These are phyloP conservation scores for Penicillium brasilianum DNA, from an alignment of 2,329 filamentous ascomycete species.

Conservation along the genomic window DNA sequence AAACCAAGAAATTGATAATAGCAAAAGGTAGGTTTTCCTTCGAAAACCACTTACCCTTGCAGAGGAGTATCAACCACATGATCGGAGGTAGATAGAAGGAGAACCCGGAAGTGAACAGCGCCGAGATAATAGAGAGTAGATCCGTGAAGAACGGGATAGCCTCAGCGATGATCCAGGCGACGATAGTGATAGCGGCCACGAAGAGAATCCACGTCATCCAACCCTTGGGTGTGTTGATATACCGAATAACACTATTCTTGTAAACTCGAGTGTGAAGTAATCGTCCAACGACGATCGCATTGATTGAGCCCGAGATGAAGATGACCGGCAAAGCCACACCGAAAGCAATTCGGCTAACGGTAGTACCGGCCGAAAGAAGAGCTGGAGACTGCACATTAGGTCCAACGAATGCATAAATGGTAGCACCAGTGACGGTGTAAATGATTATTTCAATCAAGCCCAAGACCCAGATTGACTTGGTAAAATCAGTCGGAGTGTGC, in stretches of 20 bases:
- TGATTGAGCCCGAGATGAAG: slow-evolving; percentile 30
- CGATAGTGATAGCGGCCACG: slow-evolving; percentile 64
- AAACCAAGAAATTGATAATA: slow-evolving; percentile 70
- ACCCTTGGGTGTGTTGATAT: slow-evolving; percentile 35
- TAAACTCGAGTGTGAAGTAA: slow-evolving; percentile 37
- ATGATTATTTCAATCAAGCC: slow-evolving; percentile 37
- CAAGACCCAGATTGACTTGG: slow-evolving; percentile 45
- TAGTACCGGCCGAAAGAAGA: slow-evolving; percentile 31
- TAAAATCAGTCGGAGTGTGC: slow-evolving; percentile 35
- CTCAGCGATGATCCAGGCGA: slow-evolving; percentile 81
- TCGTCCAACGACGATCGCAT: slow-evolving; percentile 35
- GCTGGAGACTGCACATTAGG: slow-evolving; percentile 29
- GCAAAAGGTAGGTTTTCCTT: slow-evolving; percentile 25
- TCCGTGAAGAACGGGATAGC: slow-evolving; percentile 85
- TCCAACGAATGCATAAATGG: slow-evolving; percentile 17
- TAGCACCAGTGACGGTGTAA: slow-evolving; percentile 34
- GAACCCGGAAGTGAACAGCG: slow-evolving; percentile 83
- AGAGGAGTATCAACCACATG: slow-evolving; percentile 35
- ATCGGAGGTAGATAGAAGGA: slow-evolving; percentile 72
- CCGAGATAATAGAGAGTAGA: slow-evolving; percentile 52
- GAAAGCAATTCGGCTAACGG: slow-evolving; percentile 35
- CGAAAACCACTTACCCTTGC: slow-evolving; percentile 9
- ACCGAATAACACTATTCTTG: slow-evolving; percentile 37
- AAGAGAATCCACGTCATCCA: slow-evolving; percentile 36
- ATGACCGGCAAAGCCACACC: slow-evolving; percentile 35